Base-by-base conservation (phyloP, 139 green algal genomes). In the Chlamydomonas incerta region DNA sequence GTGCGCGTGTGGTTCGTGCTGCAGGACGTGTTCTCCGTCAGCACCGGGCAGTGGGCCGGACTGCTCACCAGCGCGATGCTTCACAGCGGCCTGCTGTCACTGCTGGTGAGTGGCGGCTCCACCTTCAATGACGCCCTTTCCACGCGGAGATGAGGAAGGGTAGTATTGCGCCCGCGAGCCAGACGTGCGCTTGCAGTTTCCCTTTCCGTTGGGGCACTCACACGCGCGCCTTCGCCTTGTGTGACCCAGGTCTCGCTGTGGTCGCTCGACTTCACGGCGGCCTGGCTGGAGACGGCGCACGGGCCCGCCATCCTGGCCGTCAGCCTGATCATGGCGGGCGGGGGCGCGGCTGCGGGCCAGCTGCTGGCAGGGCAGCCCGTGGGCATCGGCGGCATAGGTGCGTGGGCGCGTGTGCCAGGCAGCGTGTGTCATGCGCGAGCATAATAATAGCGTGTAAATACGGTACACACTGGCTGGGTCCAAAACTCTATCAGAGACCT, bases 51-150 rank as follows among this genome's bases (percentile, higher is more conserved):
- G 26, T 4, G 68, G 11, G 79, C 65, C 31, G 68, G 66, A 50
- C 47, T 85, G 28, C 21, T 76, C 18, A 76, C 21, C 47, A 85
- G 79, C 79, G 34, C 79, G 23, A 9, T 85, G 65, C 79, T 85
- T 31, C 79, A 85, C 79, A 85, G 79, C 79, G 79, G 79, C 15
- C 31, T 85, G 9, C 21, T 75, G 31, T 85, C 79, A 5, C 66
- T 85, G 66, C 6, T n/a, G 79, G 79, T 85, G 31, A 33, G 79
- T 28, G 74, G 17, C 28, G 23, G 24, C 20, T 14, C 62, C 23
- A n/a, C n/a, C n/a, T n/a, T n/a, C n/a, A n/a, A n/a, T n/a, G n/a
- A n/a, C n/a, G n/a, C n/a, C 37, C 37, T 47, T 28, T 14, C 24
- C 46, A 11, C 23, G n/a, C n/a, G n/a, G n/a, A n/a, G n/a, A n/a